Conservation (phyloP, 441 rosid genomes). For the Erysimum cheiri region DNA sequence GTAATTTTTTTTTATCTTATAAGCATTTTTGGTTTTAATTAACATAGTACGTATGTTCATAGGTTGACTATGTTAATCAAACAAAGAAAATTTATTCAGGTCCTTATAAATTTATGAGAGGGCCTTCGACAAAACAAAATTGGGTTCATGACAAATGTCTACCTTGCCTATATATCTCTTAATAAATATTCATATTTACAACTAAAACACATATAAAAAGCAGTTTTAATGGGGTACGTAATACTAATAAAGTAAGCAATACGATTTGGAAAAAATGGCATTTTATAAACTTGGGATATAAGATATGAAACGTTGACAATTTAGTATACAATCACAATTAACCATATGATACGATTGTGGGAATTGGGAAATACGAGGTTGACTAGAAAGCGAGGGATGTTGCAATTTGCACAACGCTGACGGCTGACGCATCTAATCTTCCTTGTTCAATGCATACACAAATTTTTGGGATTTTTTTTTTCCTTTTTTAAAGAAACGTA, state of each 20-base stretch:
- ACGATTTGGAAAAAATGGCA: neutral
- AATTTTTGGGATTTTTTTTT: neutral
- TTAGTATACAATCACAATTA: neutral
- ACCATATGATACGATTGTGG: slow-evolving; percentile 25
- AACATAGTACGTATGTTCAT: too few species aligned
- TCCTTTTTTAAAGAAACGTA: neutral
- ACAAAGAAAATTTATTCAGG: too few species aligned
- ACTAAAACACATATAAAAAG: neutral
- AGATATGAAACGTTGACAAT: slow-evolving; percentile 35
- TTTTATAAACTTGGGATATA: neutral
- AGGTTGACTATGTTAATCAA: too few species aligned
- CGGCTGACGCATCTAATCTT: slow-evolving; percentile 40
- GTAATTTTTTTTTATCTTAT: too few species aligned
- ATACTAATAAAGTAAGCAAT: neutral
- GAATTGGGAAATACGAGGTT: slow-evolving; percentile 21
- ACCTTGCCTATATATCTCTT: too few species aligned
- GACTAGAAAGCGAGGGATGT: too few species aligned
- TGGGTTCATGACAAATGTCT: too few species aligned
- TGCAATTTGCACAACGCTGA: slow-evolving; percentile 33
- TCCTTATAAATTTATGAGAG: too few species aligned
- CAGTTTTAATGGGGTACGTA: neutral
- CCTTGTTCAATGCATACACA: slow-evolving; percentile 35
- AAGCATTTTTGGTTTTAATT: too few species aligned
- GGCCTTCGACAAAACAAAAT: too few species aligned
- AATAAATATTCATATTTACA: too few species aligned